Evolutionary conservation across 2,329 filamentous ascomycete species (phyloP).

Genomic region (Epichloe sylvatica): DNA sequence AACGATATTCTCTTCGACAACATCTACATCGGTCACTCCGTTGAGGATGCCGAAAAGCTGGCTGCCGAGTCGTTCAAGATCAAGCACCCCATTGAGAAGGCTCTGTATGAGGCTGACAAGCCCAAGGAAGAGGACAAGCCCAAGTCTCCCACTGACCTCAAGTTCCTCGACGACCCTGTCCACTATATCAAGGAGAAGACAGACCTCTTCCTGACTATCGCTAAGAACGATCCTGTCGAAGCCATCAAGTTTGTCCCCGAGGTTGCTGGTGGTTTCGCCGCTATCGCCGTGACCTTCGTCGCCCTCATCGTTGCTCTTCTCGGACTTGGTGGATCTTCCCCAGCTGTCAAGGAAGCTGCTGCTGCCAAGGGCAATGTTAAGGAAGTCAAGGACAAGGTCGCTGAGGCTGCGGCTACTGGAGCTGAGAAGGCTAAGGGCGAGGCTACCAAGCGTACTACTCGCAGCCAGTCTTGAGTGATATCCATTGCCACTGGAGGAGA

Average conservation of each 20-base stretch:
- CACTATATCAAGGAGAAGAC: conserved; percentile 83
- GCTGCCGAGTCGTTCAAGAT: conserved; percentile 78
- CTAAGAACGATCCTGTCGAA: conserved; percentile 65
- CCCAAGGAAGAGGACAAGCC: conserved; percentile 55
- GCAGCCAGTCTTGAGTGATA: conserved; percentile 36
- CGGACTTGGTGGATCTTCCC: conserved; percentile 49
- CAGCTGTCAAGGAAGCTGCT: conserved; percentile 61
- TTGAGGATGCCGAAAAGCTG: conserved; percentile 82
- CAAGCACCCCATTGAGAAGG: conserved; percentile 75
- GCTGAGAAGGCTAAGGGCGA: conserved; percentile 67
- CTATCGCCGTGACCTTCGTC: conserved; percentile 54
- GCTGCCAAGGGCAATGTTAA: conserved; percentile 55
- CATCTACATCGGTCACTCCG: conserved; percentile 97
- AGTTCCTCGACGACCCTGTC: conserved; percentile 84
- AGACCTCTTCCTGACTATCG: conserved; percentile 77
- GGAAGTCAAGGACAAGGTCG: conserved; percentile 54
- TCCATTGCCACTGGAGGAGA: neutral
- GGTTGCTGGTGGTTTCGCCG: conserved; percentile 67
- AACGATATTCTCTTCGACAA: conserved; percentile 98
- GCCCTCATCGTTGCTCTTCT: conserved; percentile 56
- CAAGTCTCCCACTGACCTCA: conserved; percentile 61
- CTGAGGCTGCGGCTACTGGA: conserved; percentile 43
- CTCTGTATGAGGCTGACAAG: conserved; percentile 62
- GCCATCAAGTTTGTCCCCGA: conserved; percentile 85
- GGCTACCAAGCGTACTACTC: conserved; percentile 45